Evolutionary conservation across 305 asterid genomes (phyloP).

Genomic region (Fraxinus platypoda): DNA sequence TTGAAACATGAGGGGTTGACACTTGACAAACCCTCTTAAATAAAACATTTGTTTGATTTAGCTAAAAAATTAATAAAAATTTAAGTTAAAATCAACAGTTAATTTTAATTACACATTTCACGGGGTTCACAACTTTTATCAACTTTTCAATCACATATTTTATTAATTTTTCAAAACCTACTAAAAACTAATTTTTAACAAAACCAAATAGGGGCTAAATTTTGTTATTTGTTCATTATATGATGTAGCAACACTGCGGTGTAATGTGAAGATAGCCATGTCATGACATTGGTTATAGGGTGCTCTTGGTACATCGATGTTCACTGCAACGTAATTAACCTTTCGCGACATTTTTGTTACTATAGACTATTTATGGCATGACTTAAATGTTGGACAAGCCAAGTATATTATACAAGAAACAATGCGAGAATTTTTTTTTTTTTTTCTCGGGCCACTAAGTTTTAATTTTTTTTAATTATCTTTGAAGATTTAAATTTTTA

Average conservation of each 20-base stretch:
- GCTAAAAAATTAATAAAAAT: too few species aligned
- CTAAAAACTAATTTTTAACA: too few species aligned
- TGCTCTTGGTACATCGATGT: background rate
- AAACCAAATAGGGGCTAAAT: background rate
- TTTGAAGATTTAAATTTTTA: background rate
- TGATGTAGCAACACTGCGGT: background rate
- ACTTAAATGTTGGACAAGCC: too few species aligned
- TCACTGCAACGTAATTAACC: background rate
- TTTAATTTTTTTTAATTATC: background rate
- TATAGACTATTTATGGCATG: background rate
- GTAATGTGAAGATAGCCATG: background rate
- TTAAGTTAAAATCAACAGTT: too few species aligned
- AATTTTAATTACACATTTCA: too few species aligned
- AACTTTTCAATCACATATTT: too few species aligned
- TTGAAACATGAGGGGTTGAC: background rate
- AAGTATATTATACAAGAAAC: background rate
- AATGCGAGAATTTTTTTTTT: background rate
- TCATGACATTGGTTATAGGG: background rate
- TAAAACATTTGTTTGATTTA: background rate
- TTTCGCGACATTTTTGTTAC: background rate
- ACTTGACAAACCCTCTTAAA: background rate
- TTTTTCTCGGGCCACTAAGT: background rate
- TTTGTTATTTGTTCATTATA: too few species aligned
- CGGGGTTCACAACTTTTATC: too few species aligned
- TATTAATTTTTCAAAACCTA: background rate